Conservation (phyloP, 2,329 filamentous ascomycete genomes). For the Fusarium buharicum region DNA sequence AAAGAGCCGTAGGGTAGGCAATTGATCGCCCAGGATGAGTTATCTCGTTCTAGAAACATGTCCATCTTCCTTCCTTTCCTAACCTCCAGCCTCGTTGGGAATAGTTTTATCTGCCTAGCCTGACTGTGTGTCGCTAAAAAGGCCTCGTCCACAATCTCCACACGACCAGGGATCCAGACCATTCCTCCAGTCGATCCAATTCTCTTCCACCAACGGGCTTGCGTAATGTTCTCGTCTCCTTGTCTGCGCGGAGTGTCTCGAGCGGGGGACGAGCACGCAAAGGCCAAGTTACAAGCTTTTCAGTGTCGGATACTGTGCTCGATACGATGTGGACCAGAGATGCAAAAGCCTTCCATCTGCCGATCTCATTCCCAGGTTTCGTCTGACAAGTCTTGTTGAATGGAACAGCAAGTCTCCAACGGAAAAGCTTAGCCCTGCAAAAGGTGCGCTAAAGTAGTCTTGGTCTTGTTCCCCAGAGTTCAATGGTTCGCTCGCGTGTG, state of each 20-base stretch:
- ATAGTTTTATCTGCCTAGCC: slow-evolving; percentile 15
- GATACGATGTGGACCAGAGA: neutral
- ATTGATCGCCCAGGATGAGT: slow-evolving; percentile 16
- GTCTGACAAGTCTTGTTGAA: slow-evolving; percentile 2
- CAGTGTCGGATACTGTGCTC: slow-evolving; percentile 15
- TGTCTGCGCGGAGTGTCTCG: slow-evolving; percentile 10
- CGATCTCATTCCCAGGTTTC: slow-evolving; percentile 31
- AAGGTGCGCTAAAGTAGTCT: slow-evolving; percentile 13
- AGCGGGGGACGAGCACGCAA: slow-evolving; percentile 7
- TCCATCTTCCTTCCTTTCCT: slow-evolving; percentile 16
- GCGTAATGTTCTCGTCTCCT: slow-evolving; percentile 36
- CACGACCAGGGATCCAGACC: slow-evolving; percentile 38
- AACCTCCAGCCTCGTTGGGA: slow-evolving; percentile 38
- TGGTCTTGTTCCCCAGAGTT: slow-evolving; percentile 33
- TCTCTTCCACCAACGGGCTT: slow-evolving; percentile 35
- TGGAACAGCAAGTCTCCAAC: slow-evolving; percentile 13
- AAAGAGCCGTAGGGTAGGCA: slow-evolving; percentile 34
- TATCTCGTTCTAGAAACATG: slow-evolving; percentile 33
- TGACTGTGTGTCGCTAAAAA: slow-evolving; percentile 23
- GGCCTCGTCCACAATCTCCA: slow-evolving; percentile 18
- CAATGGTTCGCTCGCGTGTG: slow-evolving; percentile 17
- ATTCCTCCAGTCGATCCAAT: slow-evolving; percentile 32
- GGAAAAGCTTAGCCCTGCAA: slow-evolving; percentile 30
- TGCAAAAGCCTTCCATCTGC: slow-evolving; percentile 12
- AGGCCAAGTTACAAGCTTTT: slow-evolving; percentile 4